Percentiles rank a stretch among this genome's conserved stretches.
Conservation (phyloP, 2,329 filamentous ascomycete genomes). For the Ilyonectria destructans region DNA sequence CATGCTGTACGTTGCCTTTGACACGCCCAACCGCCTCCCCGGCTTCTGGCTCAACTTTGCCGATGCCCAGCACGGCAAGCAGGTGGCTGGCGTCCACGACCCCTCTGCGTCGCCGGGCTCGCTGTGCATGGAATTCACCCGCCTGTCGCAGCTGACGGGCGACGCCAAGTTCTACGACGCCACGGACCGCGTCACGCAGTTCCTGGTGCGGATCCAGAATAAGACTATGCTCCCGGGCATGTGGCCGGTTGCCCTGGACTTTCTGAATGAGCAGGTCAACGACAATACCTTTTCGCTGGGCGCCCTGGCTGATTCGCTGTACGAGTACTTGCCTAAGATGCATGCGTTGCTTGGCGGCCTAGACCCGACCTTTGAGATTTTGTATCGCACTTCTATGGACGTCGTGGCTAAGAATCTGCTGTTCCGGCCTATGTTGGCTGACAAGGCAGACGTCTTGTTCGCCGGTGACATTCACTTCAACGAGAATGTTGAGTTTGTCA, state of each 20-base stretch:
- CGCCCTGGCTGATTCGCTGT: slow-evolving; percentile 71
- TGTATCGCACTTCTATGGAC: slow-evolving; percentile 79
- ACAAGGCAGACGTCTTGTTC: slow-evolving; percentile 73
- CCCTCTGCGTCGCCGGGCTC: slow-evolving; percentile 72
- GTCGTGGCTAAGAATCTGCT: slow-evolving; percentile 75
- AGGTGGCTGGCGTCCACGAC: slow-evolving; percentile 67
- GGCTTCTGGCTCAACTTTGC: slow-evolving; percentile 64
- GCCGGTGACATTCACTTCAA: slow-evolving; percentile 51
- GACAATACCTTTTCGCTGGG: slow-evolving; percentile 66
- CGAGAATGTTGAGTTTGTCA: slow-evolving; percentile 43
- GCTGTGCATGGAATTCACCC: slow-evolving; percentile 82
- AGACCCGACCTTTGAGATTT: slow-evolving; percentile 72
- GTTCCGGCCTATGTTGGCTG: slow-evolving; percentile 78
- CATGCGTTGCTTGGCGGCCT: slow-evolving; percentile 78
- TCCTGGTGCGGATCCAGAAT: slow-evolving; percentile 79
- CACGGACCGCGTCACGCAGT: slow-evolving; percentile 80
- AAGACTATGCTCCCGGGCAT: slow-evolving; percentile 81
- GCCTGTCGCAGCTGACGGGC: slow-evolving; percentile 81
- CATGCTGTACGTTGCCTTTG: slow-evolving; percentile 70
- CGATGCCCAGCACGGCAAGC: slow-evolving; percentile 59
- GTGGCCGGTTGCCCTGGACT: slow-evolving; percentile 80
- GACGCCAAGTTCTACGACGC: slow-evolving; percentile 85
- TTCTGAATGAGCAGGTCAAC: slow-evolving; percentile 68
- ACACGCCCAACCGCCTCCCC: slow-evolving; percentile 69
- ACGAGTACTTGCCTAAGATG: slow-evolving; percentile 76